Evolutionary conservation across 2,329 filamentous ascomycete genomes (phyloP).

Genomic region (Exserohilum rostratum): DNA sequence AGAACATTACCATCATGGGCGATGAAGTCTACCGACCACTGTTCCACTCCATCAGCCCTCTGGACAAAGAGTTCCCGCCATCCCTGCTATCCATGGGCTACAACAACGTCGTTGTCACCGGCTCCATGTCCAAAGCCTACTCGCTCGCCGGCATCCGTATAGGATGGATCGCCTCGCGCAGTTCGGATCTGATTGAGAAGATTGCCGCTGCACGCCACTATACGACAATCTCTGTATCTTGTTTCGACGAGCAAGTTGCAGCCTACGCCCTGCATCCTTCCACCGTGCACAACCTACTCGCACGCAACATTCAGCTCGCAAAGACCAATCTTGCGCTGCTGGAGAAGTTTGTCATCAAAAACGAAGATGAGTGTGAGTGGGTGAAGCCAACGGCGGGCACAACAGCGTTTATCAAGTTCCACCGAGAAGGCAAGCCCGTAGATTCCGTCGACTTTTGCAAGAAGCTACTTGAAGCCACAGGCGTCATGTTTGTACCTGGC

Average conservation of each 20-base stretch:
- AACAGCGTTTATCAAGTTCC: slow-evolving; percentile 77
- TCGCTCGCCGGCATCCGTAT: slow-evolving; percentile 79
- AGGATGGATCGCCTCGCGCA: slow-evolving; percentile 79
- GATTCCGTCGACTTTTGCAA: slow-evolving; percentile 76
- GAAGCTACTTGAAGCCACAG: slow-evolving; percentile 69
- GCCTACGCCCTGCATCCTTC: slow-evolving; percentile 71
- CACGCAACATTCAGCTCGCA: slow-evolving; percentile 69
- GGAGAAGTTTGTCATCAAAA: slow-evolving; percentile 69
- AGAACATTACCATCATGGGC: slow-evolving; percentile 70
- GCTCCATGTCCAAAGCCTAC: slow-evolving; percentile 86
- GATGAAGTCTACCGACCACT: slow-evolving; percentile 87
- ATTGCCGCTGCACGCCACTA: slow-evolving; percentile 75
- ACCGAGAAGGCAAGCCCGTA: slow-evolving; percentile 64
- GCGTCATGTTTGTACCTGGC: slow-evolving; percentile 77
- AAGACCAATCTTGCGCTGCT: slow-evolving; percentile 70
- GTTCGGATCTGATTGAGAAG: slow-evolving; percentile 65
- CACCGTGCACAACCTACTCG: slow-evolving; percentile 68
- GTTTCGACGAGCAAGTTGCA: slow-evolving; percentile 79
- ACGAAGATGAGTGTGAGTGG: slow-evolving; percentile 71
- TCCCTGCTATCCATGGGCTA: slow-evolving; percentile 76
- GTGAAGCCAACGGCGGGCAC: slow-evolving; percentile 78
- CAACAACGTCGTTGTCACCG: slow-evolving; percentile 71
- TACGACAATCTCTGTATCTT: slow-evolving; percentile 85
- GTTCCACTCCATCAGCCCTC: slow-evolving; percentile 70
- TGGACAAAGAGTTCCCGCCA: slow-evolving; percentile 64